A percentile compares a stretch with the other conserved stretches of the same genome.
Conservation (phyloP, 148 eudicot genomes). For the Camellia japonica region DNA sequence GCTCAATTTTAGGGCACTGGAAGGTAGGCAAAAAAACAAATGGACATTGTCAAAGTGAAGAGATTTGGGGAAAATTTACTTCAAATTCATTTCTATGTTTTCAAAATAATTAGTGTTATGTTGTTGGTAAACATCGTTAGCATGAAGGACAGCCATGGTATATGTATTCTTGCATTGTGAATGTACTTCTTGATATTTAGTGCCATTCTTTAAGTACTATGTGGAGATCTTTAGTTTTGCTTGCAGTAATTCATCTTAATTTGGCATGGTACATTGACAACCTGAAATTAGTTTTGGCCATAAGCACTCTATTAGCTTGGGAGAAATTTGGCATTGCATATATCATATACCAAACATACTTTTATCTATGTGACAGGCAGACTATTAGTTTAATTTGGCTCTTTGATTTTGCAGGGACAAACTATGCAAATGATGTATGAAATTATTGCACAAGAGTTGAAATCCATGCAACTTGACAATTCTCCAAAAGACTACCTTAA, state of each 20-base stretch:
- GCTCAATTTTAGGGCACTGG: background rate
- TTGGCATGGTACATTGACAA: background rate
- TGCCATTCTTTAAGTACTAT: background rate
- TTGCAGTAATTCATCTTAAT: background rate
- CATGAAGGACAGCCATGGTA: background rate
- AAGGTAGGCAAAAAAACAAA: background rate
- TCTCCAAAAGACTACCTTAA: conserved; percentile 77
- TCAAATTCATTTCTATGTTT: background rate
- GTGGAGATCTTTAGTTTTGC: background rate
- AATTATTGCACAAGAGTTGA: conserved; percentile 62
- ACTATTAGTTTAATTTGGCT: background rate
- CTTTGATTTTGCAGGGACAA: conserved; percentile 37
- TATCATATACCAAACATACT: background rate
- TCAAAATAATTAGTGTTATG: background rate
- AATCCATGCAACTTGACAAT: conserved; percentile 43
- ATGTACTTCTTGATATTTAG: background rate
- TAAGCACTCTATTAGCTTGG: background rate
- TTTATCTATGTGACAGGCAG: background rate
- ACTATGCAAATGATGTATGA: conserved; percentile 71
- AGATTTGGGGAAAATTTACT: background rate
- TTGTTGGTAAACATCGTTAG: background rate
- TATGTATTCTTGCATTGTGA: background rate
- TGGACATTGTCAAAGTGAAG: background rate
- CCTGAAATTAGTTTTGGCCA: conserved; percentile 4
- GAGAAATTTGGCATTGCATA: background rate